These are phyloP conservation scores for Claviceps africana DNA, from an alignment of 2,329 filamentous ascomycete genomes.

Conservation along the genomic window DNA sequence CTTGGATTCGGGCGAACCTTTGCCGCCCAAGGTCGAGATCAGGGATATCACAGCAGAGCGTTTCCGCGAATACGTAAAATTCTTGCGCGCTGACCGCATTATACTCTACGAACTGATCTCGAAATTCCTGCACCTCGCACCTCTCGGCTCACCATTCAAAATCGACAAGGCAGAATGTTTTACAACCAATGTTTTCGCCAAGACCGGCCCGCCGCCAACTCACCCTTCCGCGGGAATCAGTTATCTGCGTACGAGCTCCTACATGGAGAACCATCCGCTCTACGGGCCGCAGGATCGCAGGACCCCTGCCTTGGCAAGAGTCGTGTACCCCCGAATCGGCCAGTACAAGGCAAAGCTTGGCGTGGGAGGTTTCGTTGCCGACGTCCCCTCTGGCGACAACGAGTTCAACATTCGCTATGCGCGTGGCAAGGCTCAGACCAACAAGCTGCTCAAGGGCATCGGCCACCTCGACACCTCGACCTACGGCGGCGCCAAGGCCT, in stretches of 20 bases:
- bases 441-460: conserved; percentile 21
- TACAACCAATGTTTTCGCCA: conserved; percentile 30
- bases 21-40: conserved; percentile 15
- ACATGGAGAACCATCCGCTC: conserved; percentile 44
- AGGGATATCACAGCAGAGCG: conserved; percentile 34
- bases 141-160: conserved; percentile 25
- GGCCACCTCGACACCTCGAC: conserved; percentile 31
- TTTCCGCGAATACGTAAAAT: conserved; percentile 37
- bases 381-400: conserved; percentile 28
- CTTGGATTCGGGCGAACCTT: conserved; percentile 22
- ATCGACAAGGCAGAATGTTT: conserved; percentile 12
- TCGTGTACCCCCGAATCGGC: conserved; percentile 31
- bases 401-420: conserved; percentile 22
- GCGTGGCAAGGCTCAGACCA: conserved; percentile 11
- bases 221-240: conserved; percentile 50
- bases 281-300: conserved; percentile 43
- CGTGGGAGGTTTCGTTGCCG: conserved; percentile 39
- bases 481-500: conserved; percentile 40
- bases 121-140: conserved; percentile 48
- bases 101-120: conserved; percentile 40
- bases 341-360: conserved; percentile 30
- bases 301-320: conserved; percentile 34
- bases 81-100: conserved; percentile 36
- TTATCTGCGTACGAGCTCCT: conserved; percentile 42
- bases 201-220: conserved; percentile 41